Conservation (phyloP, 106 monocot species). For the Acanthochlamys bracteata region DNA sequence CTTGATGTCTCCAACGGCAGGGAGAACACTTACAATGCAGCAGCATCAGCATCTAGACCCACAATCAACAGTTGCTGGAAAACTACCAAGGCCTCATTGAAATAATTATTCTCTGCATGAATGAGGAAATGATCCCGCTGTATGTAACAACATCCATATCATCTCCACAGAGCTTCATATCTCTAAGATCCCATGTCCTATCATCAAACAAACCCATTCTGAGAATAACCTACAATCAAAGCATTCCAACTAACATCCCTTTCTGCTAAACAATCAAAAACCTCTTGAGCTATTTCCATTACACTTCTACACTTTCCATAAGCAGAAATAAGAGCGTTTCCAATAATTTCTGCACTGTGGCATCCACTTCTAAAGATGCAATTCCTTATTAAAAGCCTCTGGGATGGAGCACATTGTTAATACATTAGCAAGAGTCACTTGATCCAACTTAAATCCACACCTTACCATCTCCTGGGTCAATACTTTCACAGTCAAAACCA, state of each 20-base stretch:
- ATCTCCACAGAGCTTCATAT: constrained; percentile 30
- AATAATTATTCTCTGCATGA: constrained; percentile 28
- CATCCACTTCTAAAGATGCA: constrained; percentile 35
- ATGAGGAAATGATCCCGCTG: constrained; percentile 59
- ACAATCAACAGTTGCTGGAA: constrained; percentile 30
- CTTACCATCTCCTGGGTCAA: constrained; percentile 26
- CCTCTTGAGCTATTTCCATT: constrained; percentile 11
- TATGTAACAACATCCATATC: constrained; percentile 53
- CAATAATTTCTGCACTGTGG: neutral
- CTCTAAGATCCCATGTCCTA: constrained; percentile 36
- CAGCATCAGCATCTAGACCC: constrained; percentile 37
- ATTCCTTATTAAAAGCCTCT: constrained; percentile 19
- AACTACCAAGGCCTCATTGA: constrained; percentile 24
- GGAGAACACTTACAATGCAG: constrained; percentile 48
- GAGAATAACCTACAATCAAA: constrained; percentile 46
- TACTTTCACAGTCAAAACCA: constrained; percentile 19
- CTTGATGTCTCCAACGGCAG: constrained; percentile 24
- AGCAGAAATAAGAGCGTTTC: constrained; percentile 44
- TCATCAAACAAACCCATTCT: constrained; percentile 33
- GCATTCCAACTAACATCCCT: constrained; percentile 58
- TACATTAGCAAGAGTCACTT: constrained; percentile 29
- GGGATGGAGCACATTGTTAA: constrained; percentile 1
- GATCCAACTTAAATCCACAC: constrained; percentile 30
- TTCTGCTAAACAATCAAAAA: constrained; percentile 23
- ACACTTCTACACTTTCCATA: constrained; percentile 45